Evolutionary conservation across 163 green algal genomes (phyloP), one percentile per base, ranked within the genome.

Genomic region (Trebouxiophyceae sp.): DNA sequence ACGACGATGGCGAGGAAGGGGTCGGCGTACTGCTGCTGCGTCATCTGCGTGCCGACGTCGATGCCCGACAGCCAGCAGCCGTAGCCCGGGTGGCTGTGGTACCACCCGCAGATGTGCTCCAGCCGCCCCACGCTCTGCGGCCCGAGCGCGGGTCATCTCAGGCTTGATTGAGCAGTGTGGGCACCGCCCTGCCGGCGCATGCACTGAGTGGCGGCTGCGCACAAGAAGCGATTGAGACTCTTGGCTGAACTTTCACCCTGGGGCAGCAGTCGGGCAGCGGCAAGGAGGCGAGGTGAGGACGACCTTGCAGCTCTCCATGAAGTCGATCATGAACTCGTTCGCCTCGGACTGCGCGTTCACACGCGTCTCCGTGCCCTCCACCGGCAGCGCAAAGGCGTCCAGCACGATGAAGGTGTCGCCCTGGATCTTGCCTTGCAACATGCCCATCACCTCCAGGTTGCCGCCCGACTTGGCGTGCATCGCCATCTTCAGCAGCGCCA

Each of bases 41-140:
- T 79, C 67, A 84, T 82, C 69, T 99, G 94, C 2, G 94, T 99
- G 60, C 72, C 76, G 22, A 92, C 88, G 71, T 99, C 94, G 56
- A 99, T 98, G 63, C 94, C 94, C 2, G 91, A 97, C 68, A 99
- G 86, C 94, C 94, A 99, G 84, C 94, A 99, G 54, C 94, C 94
- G 68, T 99, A 99, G 5, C 94, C 94, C 3, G 94, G 94, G 78
- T 99, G 94, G 32, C 71, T 89, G 79, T 99, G 94, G 74, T 99
- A 99, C 94, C 94, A 99, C 19, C 94, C 94, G 39, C 97, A 85
- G 5, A 97, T 84, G 72, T 98, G 96, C 65, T 99, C 94, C 32
- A 81, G 54, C n/a, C 89, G 67, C 6, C 90, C 84, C n/a, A 88
- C 81, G 28, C 66, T 56, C 81, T 90, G 72, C 56, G 62, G n/a